Conservation (phyloP, 2,329 filamentous ascomycete genomes). For the Cordyceps pruinosa region DNA sequence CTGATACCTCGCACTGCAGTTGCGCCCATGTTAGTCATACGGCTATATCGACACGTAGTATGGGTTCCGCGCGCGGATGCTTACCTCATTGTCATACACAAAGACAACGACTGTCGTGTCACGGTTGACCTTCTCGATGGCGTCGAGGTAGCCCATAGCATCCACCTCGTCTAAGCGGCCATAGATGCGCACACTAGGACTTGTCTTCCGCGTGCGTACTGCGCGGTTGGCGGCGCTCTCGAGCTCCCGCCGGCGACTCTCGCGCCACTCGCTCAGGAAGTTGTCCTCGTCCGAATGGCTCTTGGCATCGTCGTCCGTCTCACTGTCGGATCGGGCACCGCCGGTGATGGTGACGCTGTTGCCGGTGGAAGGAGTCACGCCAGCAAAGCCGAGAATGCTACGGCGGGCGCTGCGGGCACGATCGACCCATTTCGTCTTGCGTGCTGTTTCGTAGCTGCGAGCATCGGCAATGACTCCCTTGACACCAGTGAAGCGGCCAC, state of each 20-base stretch:
- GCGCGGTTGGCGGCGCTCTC: constrained; percentile 50
- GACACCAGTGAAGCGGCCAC: constrained; percentile 67
- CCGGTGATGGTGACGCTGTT: constrained; percentile 26
- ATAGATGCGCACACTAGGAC: constrained; percentile 70
- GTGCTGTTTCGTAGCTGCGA: constrained; percentile 65
- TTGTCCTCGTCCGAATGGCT: constrained; percentile 63
- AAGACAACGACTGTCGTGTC: constrained; percentile 87
- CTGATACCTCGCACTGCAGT: constrained; percentile 67
- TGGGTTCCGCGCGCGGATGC: constrained; percentile 20
- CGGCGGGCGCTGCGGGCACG: constrained; percentile 45
- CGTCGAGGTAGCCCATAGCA: constrained; percentile 88
- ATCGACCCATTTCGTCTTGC: constrained; percentile 47
- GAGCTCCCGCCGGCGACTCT: constrained; percentile 71
- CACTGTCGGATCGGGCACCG: constrained; percentile 34
- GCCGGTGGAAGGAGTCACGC: constrained; percentile 17
- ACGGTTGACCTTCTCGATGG: constrained; percentile 78
- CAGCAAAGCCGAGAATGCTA: constrained; percentile 46
- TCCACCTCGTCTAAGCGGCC: constrained; percentile 79
- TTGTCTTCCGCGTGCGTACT: constrained; percentile 60
- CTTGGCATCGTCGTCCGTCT: constrained; percentile 37
- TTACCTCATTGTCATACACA: constrained; percentile 81
- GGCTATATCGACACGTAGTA: neutral
- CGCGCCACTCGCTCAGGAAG: constrained; percentile 81
- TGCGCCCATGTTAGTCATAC: constrained; percentile 1
- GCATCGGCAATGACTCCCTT: constrained; percentile 86